These are phyloP conservation scores for Citropsis articulata DNA, from an alignment of 345 rosid species.

Conservation along the genomic window DNA sequence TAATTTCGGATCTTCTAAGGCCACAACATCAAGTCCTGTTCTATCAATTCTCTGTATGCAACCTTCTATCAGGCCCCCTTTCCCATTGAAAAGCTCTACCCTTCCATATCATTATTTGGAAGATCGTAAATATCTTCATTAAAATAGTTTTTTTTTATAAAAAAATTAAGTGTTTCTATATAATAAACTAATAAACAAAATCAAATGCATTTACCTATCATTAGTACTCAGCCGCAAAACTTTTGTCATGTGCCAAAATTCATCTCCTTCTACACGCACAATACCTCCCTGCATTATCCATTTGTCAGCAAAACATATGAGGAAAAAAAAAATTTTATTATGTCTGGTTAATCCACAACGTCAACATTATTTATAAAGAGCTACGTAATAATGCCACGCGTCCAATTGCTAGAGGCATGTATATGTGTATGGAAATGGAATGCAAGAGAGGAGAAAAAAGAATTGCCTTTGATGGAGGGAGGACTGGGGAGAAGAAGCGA, in stretches of 20 bases:
- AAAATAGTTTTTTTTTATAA: not conserved
- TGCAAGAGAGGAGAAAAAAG: not conserved
- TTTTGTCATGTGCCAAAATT: conserved; percentile 85
- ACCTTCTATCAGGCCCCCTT: conserved; percentile 71
- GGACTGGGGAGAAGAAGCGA: conserved; percentile 73
- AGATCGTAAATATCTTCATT: not conserved
- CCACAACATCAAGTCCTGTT: conserved; percentile 60
- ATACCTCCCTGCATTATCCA: conserved; percentile 50
- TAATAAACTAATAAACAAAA: not conserved
- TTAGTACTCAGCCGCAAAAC: conserved; percentile 58
- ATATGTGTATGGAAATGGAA: not conserved
- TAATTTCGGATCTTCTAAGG: conserved; percentile 53
- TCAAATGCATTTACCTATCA: conserved; percentile 42
- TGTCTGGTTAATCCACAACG: too few relatives aligned
- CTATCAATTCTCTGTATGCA: conserved; percentile 60
- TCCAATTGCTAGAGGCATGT: not conserved
- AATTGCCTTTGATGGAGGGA: conserved; percentile 65
- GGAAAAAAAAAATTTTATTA: not conserved
- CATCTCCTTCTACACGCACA: conserved; percentile 77
- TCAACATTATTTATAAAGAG: too few relatives aligned
- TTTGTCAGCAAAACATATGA: not conserved
- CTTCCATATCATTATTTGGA: conserved; percentile 37
- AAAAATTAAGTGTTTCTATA: not conserved
- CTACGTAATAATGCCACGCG: not conserved
- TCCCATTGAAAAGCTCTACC: conserved; percentile 94